Percentiles rank a stretch among this genome's conserved stretches.
Conservation (phyloP, 805 yeast species). For the Barnettozyma botsteinii region DNA sequence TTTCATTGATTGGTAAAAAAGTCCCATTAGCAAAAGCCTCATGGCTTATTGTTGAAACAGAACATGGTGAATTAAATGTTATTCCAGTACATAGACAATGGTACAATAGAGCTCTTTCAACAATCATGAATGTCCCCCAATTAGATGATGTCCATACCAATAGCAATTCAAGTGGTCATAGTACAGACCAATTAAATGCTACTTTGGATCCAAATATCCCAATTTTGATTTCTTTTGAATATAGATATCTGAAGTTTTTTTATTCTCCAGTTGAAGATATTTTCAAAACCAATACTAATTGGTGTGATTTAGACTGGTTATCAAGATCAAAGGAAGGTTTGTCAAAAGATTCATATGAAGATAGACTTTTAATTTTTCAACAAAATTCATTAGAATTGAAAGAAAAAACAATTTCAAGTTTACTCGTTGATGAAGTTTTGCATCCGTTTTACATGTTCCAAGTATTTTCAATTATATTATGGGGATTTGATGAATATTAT, state of each 20-base stretch:
- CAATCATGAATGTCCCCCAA: slow-evolving; percentile 43
- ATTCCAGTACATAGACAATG: slow-evolving; percentile 50
- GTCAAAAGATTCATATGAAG: slow-evolving; percentile 60
- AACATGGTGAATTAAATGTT: slow-evolving; percentile 76
- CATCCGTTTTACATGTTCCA: slow-evolving; percentile 97
- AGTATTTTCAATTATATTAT: slow-evolving; percentile 81
- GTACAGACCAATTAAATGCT: slow-evolving; percentile 13
- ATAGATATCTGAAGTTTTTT: slow-evolving; percentile 76
- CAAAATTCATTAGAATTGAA: slow-evolving; percentile 67
- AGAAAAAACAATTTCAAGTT: slow-evolving; percentile 58
- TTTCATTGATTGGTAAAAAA: slow-evolving; percentile 57
- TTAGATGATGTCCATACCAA: slow-evolving; percentile 24
- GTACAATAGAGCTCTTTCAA: slow-evolving; percentile 68
- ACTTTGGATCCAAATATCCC: slow-evolving; percentile 46
- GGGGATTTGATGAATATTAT: slow-evolving; percentile 90
- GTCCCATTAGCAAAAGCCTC: slow-evolving; percentile 77
- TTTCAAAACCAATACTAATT: slow-evolving; percentile 74
- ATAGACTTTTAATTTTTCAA: slow-evolving; percentile 71
- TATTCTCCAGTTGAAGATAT: slow-evolving; percentile 86
- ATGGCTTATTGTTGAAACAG: slow-evolving; percentile 93
- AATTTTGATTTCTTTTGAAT: slow-evolving; percentile 61
- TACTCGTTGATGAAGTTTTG: slow-evolving; percentile 78
- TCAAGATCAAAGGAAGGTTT: slow-evolving; percentile 60
- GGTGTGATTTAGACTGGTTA: slow-evolving; percentile 83
- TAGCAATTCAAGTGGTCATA: slow-evolving; percentile 13